These are phyloP conservation scores for Xylariaceae sp. DNA, from an alignment of 2,329 filamentous ascomycete species.

Conservation along the genomic window DNA sequence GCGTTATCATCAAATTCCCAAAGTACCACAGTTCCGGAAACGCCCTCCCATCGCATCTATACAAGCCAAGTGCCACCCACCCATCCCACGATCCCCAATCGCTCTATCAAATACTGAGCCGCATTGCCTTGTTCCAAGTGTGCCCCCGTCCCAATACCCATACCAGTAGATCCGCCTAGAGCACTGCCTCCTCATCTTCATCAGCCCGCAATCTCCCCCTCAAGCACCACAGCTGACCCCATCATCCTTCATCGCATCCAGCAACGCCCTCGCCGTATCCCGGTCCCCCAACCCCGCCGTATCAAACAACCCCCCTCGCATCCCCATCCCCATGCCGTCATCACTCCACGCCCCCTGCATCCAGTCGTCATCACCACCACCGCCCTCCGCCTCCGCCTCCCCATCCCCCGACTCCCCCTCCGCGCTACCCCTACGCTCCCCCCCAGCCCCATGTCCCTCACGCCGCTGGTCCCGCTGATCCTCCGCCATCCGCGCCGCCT, in stretches of 20 bases:
- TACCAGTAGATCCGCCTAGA: no score
- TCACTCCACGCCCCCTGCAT: neutral
- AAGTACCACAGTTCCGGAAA: no score
- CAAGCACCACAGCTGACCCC: slow-evolving; percentile 12
- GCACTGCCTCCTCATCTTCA: neutral
- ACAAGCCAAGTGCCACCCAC: no score
- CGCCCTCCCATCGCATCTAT: no score
- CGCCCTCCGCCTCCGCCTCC: neutral
- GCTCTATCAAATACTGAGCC: no score
- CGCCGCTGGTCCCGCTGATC: slow-evolving; percentile 3
- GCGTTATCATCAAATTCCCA: no score
- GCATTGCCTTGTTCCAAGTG: no score
- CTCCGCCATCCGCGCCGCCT: neutral
- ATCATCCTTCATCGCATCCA: slow-evolving; percentile 33
- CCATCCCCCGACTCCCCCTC: slow-evolving; percentile 16
- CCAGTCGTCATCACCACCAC: no score
- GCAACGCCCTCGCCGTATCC: slow-evolving; percentile 33
- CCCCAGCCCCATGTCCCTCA: slow-evolving; percentile 1
- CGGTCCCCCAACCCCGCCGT: slow-evolving; percentile 25
- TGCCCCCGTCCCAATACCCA: no score
- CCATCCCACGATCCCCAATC: no score
- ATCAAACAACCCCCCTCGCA: slow-evolving; percentile 17
- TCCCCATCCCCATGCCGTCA: slow-evolving; percentile 5
- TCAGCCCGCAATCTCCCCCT: neutral
- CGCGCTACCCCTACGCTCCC: slow-evolving; percentile 26